Evolutionary conservation across 208 protist species (phyloP), one percentile per base, ranked within the genome.

Genomic region (Novymonas esmeraldas): DNA sequence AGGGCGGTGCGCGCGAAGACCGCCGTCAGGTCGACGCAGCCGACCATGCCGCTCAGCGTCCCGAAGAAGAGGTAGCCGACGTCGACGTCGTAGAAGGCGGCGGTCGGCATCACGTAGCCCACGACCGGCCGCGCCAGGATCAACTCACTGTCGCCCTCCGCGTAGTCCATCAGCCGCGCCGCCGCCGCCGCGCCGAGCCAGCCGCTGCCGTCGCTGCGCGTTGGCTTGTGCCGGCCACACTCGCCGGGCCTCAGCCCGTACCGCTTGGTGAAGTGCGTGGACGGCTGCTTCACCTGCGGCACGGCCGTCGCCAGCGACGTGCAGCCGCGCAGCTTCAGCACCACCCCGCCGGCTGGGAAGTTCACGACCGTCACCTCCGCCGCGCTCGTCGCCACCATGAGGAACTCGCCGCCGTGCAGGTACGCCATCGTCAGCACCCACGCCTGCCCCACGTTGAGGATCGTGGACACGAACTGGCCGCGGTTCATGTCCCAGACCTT

Each of bases 291-390:
- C 39, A 95, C 85, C 20, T 62, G 39, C 29, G 64, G 51, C 45
- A 85, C 71, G 36, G 87, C 83, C 22, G 85, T 89, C 16, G 81
- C 50, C 0, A 91, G 39, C 10, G 85, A 80, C 24, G 67, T 72
- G 65, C 90, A 95, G 58, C 90, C 90, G 28, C 84, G 76, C 68
- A 85, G 81, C 72, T 95, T 95, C 64, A 91, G 79, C 20, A 92
- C 58, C 16, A 93, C 78, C 16, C 78, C 71, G 11, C 81, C 78
- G 3, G 67, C 60, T 6, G 87, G 78, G 36, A 92, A 85, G 55
- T 93, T 87, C 42, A 93, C 46, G 14, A 95, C 60, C n/a, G 90
- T 95, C 49, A 95, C 71, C 79, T 95, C 85, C 13, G 79, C 81
- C 54, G 92, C 84, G 67, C 71, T 89, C 29, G 87, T 93, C 3